phyloP scores from a whole-genome alignment of 2,329 filamentous ascomycete genomes.

The Chrysoporthe puriensis region DNA sequence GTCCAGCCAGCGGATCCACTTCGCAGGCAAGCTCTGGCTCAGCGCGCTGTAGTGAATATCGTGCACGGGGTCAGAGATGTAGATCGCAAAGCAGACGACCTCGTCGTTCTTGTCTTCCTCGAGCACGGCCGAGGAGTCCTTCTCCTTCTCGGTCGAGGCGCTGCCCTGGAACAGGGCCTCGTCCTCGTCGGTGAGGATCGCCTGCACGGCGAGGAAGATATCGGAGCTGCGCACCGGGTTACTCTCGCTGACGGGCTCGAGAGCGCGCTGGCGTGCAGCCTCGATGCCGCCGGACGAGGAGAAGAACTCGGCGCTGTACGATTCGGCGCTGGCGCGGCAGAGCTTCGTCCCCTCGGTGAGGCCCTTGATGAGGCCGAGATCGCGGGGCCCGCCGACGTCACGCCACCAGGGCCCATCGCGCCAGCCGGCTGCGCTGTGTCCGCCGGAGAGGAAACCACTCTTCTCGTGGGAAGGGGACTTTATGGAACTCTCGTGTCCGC shows the following conservation, averaged over 20 bases:
- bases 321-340: slow-evolving; percentile 84
- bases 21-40: slow-evolving; percentile 79
- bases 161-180: slow-evolving; percentile 69
- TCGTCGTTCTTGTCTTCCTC: slow-evolving; percentile 61
- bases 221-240: slow-evolving; percentile 93
- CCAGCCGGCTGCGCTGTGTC: slow-evolving; percentile 71
- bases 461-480: slow-evolving; percentile 48
- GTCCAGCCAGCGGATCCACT: slow-evolving; percentile 93
- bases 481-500: slow-evolving; percentile 81
- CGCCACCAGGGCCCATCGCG: slow-evolving; percentile 97
- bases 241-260: slow-evolving; percentile 76
- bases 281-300: slow-evolving; percentile 76
- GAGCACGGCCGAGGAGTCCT: slow-evolving; percentile 55
- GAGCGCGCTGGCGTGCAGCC: slow-evolving; percentile 77
- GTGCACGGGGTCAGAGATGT: slow-evolving; percentile 86
- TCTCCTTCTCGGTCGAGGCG: slow-evolving; percentile 56
- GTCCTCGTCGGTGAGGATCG: slow-evolving; percentile 69
- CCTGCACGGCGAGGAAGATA: slow-evolving; percentile 94
- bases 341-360: slow-evolving; percentile 88
- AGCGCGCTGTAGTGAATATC: slow-evolving; percentile 83
- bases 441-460: slow-evolving; percentile 50
- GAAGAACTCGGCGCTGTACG: slow-evolving; percentile 86
- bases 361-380: slow-evolving; percentile 79
- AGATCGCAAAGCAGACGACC: slow-evolving; percentile 74
- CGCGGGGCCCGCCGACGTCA: slow-evolving; percentile 68